Conservation (phyloP, 2,329 filamentous ascomycete species). For the Diaporthe citrichinensis region DNA sequence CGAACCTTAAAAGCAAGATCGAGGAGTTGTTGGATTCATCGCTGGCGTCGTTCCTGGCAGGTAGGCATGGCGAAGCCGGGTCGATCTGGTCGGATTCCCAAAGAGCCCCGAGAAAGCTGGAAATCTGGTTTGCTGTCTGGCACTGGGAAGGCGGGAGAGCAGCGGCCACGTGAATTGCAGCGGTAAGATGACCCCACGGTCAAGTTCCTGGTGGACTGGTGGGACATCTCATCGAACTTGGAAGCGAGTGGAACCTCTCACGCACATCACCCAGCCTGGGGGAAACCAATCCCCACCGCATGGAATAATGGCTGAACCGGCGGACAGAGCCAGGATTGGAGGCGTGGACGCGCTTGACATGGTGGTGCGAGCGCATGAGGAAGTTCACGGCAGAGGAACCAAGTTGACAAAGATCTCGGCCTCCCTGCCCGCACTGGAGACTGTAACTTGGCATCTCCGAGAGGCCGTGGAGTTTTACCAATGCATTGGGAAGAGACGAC, state of each 20-base stretch:
- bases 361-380: neutral
- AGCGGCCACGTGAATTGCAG: conserved; percentile 34
- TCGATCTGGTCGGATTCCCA: neutral
- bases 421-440: neutral
- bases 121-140: neutral
- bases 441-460: conserved; percentile 8
- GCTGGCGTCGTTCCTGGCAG: conserved; percentile 16
- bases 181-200: conserved; percentile 36
- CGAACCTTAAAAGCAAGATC: conserved; percentile 15
- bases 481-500: conserved; percentile 1
- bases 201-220: conserved; percentile 38
- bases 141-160: conserved; percentile 8
- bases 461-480: conserved; percentile 6
- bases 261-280: conserved; percentile 28
- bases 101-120: neutral
- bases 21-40: neutral
- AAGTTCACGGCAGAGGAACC: neutral
- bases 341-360: neutral
- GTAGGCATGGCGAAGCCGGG: no score
- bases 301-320: neutral
- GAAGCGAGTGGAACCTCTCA: conserved; percentile 33
- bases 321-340: neutral
- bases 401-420: neutral
- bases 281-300: conserved; percentile 31
- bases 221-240: conserved; percentile 33